Base-by-base conservation (phyloP, 371 early-diverging fungal species). In the Mucor sp. region DNA sequence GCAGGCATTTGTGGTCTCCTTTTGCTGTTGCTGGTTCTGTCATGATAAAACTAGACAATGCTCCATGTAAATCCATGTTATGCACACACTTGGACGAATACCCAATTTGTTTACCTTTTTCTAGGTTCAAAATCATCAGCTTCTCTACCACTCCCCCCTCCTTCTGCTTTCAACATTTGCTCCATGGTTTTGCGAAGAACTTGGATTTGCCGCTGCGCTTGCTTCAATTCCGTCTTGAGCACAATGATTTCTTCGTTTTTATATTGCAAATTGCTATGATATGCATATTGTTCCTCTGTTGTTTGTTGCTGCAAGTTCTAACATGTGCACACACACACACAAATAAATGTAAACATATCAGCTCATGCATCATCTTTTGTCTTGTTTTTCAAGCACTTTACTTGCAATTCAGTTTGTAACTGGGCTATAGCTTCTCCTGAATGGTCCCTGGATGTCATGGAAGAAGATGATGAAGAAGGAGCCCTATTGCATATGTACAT, bases 131-230 rank as follows among this genome's bases (percentile, higher is more conserved):
- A 23, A 53, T 71, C 67, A 44, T 61, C 44, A n/a, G n/a, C n/a
- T n/a, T n/a, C n/a, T n/a, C n/a, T n/a, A n/a, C n/a, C n/a, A 33
- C 7, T 33, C 17, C 57, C 63, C 65, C 61, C 64, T 39, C 68
- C 72, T n/a, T 80, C 75, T 44, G 74, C 66, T 33, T 71, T 66
- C 9, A 81, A 41, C 32, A 81, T 33, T 61, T 75, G 77, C 19
- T 81, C 81, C 75, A 81, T 78, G 6, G 79, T 81, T 9, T 72
- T 73, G 35, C 75, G 65, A 11, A 81, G 62, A 0, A 70, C 64
- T 25, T 68, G 60, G 4, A 81, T 75, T 41, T 81, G 77, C 3
- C 72, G 57, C 60, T 77, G 70, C 0, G 79, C 66, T 53, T 72
- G 68, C 9, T 68, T 66, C 1, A 79, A 60, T 21, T 81, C 73